Evolutionary conservation across 2,329 filamentous ascomycete genomes (phyloP).

Genomic region (Torrubiellomyces zombiae): DNA sequence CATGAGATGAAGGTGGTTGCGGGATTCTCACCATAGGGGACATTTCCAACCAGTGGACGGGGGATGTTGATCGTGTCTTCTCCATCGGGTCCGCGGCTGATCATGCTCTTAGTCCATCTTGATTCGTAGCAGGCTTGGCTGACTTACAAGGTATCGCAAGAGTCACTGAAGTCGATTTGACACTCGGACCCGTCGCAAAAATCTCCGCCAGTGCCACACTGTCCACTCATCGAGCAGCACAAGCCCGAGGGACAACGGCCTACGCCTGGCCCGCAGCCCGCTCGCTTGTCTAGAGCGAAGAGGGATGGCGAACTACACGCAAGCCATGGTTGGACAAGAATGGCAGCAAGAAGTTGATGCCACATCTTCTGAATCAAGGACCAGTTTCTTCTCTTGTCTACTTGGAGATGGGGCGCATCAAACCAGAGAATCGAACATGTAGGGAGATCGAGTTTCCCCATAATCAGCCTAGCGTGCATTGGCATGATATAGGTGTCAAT

Average conservation of each 20-base stretch:
- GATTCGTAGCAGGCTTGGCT: slow-evolving; percentile 1
- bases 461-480: no score
- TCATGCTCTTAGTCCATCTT: background rate
- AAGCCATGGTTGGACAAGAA: no score
- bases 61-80: slow-evolving; percentile 14
- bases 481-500: no score
- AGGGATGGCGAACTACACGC: background rate
- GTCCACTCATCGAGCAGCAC: slow-evolving; percentile 21
- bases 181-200: slow-evolving; percentile 21
- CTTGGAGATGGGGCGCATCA: no score
- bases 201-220: slow-evolving; percentile 18
- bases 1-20: no score
- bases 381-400: no score
- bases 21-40: slow-evolving; percentile 23
- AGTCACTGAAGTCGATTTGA: slow-evolving; percentile 21
- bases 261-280: slow-evolving; percentile 17
- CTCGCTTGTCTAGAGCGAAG: no score
- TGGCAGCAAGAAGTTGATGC: no score
- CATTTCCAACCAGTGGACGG: slow-evolving; percentile 15
- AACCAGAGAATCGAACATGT: no score
- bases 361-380: no score
- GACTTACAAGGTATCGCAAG: slow-evolving; percentile 25
- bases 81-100: slow-evolving; percentile 16
- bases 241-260: slow-evolving; percentile 16
- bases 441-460: no score